Evolutionary conservation across 257 asterid species (phyloP).

Genomic region (Leptodermis oblonga): DNA sequence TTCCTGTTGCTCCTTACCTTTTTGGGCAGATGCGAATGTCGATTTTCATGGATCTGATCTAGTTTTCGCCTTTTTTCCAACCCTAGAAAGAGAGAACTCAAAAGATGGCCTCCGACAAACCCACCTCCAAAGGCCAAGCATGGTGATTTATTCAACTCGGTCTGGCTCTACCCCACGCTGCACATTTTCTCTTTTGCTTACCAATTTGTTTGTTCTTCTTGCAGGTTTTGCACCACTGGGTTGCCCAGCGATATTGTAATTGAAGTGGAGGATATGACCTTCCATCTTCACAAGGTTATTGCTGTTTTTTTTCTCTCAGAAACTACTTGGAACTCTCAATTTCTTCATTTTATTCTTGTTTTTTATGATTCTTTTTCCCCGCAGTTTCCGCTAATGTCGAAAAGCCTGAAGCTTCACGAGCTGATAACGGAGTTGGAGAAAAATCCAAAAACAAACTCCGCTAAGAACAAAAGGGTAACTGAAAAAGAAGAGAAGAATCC

Average conservation of each 20-base stretch:
- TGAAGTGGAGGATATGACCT: constrained; percentile 84
- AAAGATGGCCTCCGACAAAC: constrained; percentile 61
- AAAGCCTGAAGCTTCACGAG: constrained; percentile 80
- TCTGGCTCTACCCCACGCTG: too few relatives aligned
- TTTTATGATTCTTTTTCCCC: not conserved
- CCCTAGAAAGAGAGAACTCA: not conserved
- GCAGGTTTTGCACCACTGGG: constrained; percentile 98
- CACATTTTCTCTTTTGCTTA: too few relatives aligned
- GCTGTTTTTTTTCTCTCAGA: not conserved
- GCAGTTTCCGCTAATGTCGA: constrained; percentile 94
- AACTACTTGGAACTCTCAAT: not conserved
- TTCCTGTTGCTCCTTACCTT: too few relatives aligned
- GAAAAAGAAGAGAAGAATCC: constrained; percentile 27
- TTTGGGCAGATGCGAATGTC: not conserved
- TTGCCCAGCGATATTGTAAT: constrained; percentile 76
- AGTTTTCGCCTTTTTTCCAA: not conserved
- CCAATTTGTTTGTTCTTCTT: too few relatives aligned
- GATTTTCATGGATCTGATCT: constrained; percentile 41
- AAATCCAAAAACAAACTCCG: constrained; percentile 22
- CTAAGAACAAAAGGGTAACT: constrained; percentile 36
- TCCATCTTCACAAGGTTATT: constrained; percentile 87
- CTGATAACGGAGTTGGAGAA: constrained; percentile 74
- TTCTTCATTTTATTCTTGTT: constrained; percentile 5
- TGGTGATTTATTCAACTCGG: too few relatives aligned
- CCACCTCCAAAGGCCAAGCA: constrained; percentile 87